Evolutionary conservation across 2,329 filamentous ascomycete species (phyloP).

Genomic region (Rhinocladiella mackenziei): DNA sequence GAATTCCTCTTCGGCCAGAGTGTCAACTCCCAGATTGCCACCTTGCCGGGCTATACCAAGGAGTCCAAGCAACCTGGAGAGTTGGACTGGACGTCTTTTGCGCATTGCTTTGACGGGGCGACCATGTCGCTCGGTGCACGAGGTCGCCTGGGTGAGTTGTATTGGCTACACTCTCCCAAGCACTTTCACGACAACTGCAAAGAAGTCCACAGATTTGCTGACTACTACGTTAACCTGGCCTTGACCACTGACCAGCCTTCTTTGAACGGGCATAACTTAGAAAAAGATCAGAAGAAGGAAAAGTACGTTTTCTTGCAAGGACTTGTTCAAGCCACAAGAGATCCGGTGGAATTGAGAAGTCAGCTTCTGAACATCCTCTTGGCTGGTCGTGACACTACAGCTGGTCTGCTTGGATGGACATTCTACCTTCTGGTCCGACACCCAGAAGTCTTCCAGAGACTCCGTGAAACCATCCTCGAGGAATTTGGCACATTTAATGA

Average conservation of each 20-base stretch:
- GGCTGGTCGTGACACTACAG: slow-evolving; percentile 54
- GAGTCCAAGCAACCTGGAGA: slow-evolving; percentile 63
- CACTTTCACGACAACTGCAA: slow-evolving; percentile 40
- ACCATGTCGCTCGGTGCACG: slow-evolving; percentile 31
- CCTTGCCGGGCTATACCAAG: slow-evolving; percentile 48
- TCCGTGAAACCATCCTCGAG: slow-evolving; percentile 36
- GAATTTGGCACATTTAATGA: slow-evolving; percentile 42
- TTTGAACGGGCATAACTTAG: slow-evolving; percentile 32
- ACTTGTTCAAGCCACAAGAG: slow-evolving; percentile 44
- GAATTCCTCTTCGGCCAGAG: slow-evolving; percentile 80
- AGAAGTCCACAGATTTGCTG: slow-evolving; percentile 47
- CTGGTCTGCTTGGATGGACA: slow-evolving; percentile 43
- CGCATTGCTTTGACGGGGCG: slow-evolving; percentile 35
- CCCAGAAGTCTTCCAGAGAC: slow-evolving; percentile 35
- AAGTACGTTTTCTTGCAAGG: slow-evolving; percentile 50
- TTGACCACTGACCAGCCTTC: slow-evolving; percentile 16
- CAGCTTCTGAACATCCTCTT: slow-evolving; percentile 51
- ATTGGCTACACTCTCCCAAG: slow-evolving; percentile 40
- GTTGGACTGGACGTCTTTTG: slow-evolving; percentile 52
- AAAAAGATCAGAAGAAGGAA: slow-evolving; percentile 31
- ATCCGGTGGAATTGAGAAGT: slow-evolving; percentile 41
- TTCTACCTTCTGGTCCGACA: slow-evolving; percentile 48
- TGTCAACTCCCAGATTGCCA: slow-evolving; percentile 53
- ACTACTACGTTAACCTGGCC: slow-evolving; percentile 47
- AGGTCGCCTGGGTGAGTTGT: slow-evolving; percentile 34